A percentile compares a stretch with the other conserved stretches of the same genome.
These are phyloP conservation scores for Thalassiosira mediterranea DNA, from an alignment of 352 stramenopile species.

Conservation along the genomic window DNA sequence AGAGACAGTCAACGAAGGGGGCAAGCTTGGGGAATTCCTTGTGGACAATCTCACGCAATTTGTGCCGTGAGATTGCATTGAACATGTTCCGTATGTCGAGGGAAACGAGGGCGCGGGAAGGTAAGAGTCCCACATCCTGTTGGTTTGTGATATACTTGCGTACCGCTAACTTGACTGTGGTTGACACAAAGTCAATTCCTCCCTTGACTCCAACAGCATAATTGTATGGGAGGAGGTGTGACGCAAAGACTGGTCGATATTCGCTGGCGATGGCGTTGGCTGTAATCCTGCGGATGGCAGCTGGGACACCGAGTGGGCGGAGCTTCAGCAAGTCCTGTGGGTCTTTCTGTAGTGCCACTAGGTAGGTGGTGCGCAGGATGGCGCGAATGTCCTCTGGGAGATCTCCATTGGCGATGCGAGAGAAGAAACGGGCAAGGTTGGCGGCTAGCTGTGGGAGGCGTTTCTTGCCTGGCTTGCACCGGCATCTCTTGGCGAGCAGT, in stretches of 20 bases:
- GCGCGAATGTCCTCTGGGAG: constrained; percentile 4
- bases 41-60: constrained; percentile 12
- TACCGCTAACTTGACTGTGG: background rate
- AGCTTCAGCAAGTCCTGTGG: constrained; percentile 21
- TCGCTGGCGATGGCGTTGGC: background rate
- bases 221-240: constrained; percentile 23
- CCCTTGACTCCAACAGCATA: constrained; percentile 10
- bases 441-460: too few species aligned
- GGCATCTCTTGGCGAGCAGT: background rate
- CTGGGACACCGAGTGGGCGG: constrained; percentile 28
- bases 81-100: constrained; percentile 48
- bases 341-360: constrained; percentile 29
- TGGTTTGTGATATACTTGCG: constrained; percentile 13
- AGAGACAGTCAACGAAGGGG: constrained; percentile 9
- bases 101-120: constrained; percentile 18
- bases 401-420: constrained; percentile 2
- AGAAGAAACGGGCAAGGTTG: constrained; percentile 15
- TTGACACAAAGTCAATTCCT: constrained; percentile 8
- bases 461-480: too few species aligned
- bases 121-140: background rate
- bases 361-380: constrained; percentile 15
- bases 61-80: constrained; percentile 27
- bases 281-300: constrained; percentile 21
- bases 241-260: background rate
- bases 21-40: background rate